Evolutionary conservation across 2,329 filamentous ascomycete species (phyloP).

Genomic region (Dothidotthia symphoricarpi): DNA sequence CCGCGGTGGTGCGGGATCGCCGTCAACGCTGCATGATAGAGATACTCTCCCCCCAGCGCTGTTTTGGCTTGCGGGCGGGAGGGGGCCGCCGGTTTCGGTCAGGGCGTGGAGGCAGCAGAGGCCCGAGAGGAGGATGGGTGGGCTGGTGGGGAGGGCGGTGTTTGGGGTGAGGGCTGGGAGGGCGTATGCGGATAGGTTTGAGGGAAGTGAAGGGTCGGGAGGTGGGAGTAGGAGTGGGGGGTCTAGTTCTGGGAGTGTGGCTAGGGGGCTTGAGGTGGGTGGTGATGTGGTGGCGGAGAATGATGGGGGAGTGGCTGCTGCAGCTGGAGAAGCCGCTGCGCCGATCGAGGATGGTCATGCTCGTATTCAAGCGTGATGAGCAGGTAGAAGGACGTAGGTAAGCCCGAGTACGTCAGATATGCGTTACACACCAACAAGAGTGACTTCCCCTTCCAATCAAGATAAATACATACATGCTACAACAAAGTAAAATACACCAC

Average conservation of each 20-base stretch:
- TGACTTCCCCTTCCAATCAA: no score
- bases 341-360: no score
- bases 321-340: no score
- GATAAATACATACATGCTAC: not conserved
- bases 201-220: not conserved
- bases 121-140: slow-evolving; percentile 24
- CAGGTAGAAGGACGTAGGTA: no score
- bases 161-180: slow-evolving; percentile 17
- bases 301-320: no score
- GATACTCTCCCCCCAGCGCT: slow-evolving; percentile 17
- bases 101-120: slow-evolving; percentile 22
- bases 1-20: slow-evolving; percentile 17
- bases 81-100: slow-evolving; percentile 10
- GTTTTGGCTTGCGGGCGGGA: slow-evolving; percentile 29
- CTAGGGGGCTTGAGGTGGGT: not conserved
- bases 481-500: no score
- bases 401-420: no score
- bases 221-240: no score
- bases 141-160: slow-evolving; percentile 24
- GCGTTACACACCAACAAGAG: no score
- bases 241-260: not conserved
- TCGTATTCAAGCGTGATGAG: no score
- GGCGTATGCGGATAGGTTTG: slow-evolving; percentile 3
- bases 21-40: no score
- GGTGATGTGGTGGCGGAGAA: not conserved